These are phyloP conservation scores for Eragrostis tef DNA, from an alignment of 202 grass and related monocot species.

Conservation along the genomic window DNA sequence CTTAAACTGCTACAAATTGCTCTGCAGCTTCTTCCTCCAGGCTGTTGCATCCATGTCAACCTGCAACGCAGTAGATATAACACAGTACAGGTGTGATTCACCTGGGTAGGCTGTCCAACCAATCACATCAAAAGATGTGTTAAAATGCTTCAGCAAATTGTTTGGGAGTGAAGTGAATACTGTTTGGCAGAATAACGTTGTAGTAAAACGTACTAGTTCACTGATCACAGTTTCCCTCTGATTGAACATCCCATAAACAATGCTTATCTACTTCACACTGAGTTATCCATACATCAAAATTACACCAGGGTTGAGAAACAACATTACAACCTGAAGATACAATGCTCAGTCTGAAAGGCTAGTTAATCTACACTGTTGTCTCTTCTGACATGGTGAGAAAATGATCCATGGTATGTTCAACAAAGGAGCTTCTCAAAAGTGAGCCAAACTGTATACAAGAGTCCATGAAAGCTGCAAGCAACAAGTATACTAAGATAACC, in stretches of 20 bases:
- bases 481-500: background rate
- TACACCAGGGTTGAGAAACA: conserved; percentile 48
- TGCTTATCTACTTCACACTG: conserved; percentile 35
- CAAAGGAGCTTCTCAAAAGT: conserved; percentile 66
- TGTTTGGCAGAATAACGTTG: background rate
- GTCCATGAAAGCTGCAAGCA: conserved; percentile 86
- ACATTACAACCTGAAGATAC: conserved; percentile 34
- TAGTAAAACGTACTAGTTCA: conserved; percentile 1
- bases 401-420: conserved; percentile 15
- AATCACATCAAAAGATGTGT: background rate
- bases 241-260: conserved; percentile 1
- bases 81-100: background rate
- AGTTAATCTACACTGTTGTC: conserved; percentile 52
- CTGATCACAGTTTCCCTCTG: background rate
- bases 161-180: background rate
- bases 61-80: background rate
- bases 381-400: conserved; percentile 1
- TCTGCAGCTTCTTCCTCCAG: too few relatives aligned
- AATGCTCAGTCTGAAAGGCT: conserved; percentile 42
- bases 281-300: conserved; percentile 41
- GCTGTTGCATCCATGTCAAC: background rate
- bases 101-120: background rate
- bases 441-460: conserved; percentile 88
- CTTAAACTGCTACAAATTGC: too few relatives aligned
- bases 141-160: background rate